Conservation (phyloP, 2,329 filamentous ascomycete species). For the Penicillium sp. region DNA sequence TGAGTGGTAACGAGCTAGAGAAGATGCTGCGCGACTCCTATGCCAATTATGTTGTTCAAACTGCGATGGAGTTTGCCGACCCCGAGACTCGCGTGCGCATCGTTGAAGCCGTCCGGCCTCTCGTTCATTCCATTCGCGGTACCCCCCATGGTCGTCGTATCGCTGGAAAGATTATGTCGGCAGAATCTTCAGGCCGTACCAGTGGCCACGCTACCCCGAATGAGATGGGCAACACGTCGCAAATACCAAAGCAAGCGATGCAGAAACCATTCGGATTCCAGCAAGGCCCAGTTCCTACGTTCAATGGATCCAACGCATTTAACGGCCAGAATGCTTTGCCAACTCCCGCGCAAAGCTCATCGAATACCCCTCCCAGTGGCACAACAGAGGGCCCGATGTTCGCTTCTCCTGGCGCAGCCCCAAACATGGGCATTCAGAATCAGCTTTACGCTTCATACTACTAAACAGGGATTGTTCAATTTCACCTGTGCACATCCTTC, state of each 20-base stretch:
- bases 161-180: constrained; percentile 77
- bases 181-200: constrained; percentile 50
- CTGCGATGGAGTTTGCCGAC: constrained; percentile 84
- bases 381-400: constrained; percentile 37
- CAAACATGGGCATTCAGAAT: constrained; percentile 30
- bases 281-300: constrained; percentile 6
- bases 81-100: constrained; percentile 72
- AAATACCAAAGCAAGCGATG: constrained; percentile 32
- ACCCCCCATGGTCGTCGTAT: constrained; percentile 95
- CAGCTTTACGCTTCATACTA: constrained; percentile 41
- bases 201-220: constrained; percentile 46
- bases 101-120: constrained; percentile 82
- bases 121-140: constrained; percentile 80
- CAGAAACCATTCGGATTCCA: neutral
- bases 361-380: constrained; percentile 33
- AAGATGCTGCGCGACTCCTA: constrained; percentile 88
- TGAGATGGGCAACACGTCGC: constrained; percentile 39
- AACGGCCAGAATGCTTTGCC: constrained; percentile 30
- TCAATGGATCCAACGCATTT: constrained; percentile 30
- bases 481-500: constrained; percentile 24
- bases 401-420: constrained; percentile 33
- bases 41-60: constrained; percentile 98
- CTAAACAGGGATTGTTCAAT: constrained; percentile 27
- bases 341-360: constrained; percentile 20
- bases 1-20: constrained; percentile 75